Percentiles rank a stretch among this genome's conserved stretches.
Conservation (phyloP, 1,284 basidiomycete species). For the Erythrobasidium hasegawianum region DNA sequence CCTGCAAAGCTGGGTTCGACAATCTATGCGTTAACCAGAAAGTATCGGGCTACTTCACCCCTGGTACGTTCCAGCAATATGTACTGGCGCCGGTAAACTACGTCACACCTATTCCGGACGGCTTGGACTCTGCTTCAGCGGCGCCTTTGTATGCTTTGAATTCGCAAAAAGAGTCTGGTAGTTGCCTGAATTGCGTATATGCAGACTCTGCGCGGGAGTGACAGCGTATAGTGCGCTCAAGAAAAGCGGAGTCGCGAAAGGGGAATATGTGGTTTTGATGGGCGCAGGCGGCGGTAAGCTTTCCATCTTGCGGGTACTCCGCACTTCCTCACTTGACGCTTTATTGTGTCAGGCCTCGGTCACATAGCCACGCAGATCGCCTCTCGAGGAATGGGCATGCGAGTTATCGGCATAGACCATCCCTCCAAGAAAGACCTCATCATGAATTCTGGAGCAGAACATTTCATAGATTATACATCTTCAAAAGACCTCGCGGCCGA, state of each 20-base stretch:
- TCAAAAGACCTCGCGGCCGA: constrained; percentile 43
- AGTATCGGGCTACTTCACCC: constrained; percentile 29
- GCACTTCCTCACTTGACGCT: too few relatives aligned
- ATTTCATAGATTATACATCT: constrained; percentile 45
- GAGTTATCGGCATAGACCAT: constrained; percentile 46
- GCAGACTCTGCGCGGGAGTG: constrained; percentile 45
- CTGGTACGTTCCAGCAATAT: constrained; percentile 42
- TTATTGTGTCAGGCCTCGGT: constrained; percentile 45
- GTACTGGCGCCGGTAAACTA: constrained; percentile 38
- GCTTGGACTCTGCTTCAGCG: constrained; percentile 42
- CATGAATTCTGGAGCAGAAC: constrained; percentile 41
- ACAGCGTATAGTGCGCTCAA: constrained; percentile 46
- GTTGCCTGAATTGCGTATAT: background rate
- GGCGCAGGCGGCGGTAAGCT: constrained; percentile 40
- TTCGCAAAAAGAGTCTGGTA: too few relatives aligned
- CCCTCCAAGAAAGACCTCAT: constrained; percentile 42
- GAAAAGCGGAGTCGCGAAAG: constrained; percentile 39
- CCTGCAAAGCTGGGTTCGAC: constrained; percentile 24
- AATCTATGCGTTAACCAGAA: constrained; percentile 30
- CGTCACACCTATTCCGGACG: constrained; percentile 46
- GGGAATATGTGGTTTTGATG: constrained; percentile 39
- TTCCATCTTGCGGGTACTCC: too few relatives aligned
- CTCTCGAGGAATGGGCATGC: constrained; percentile 37
- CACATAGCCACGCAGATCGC: constrained; percentile 41
- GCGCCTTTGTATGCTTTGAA: constrained; percentile 43